Evolutionary conservation across 2,329 filamentous ascomycete genomes (phyloP), one percentile per base, ranked within the genome.

Genomic region (Exophiala lecanii-corni): DNA sequence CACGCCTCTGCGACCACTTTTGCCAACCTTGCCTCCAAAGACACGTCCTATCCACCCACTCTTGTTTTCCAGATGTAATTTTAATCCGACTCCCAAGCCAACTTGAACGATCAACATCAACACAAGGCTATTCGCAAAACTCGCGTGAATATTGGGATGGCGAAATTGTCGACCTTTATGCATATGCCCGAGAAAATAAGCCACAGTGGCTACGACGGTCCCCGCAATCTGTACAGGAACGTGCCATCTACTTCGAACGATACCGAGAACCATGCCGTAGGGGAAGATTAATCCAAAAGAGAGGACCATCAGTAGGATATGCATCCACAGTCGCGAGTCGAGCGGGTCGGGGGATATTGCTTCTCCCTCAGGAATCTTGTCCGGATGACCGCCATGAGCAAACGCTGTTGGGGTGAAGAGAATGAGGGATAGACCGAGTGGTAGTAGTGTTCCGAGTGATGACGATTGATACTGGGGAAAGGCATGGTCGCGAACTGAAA

Each of bases 271-370:
- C 91, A 98, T 97, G 57, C 92, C 92, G 12, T 87, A 75, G 9
- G 92, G 92, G 59, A 95, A 97, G 46, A 97, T 78, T 55, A 98
- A 74, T 49, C 92, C 92, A 72, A 94, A 97, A 45, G 89, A 81
- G 45, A 92, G 60, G 63, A 82, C 84, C 74, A 95, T 89, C 34
- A 94, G 66, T 47, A 95, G 75, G 59, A 98, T 97, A 67, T 98
- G 92, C 55, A 84, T 75, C 92, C 92, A 98, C 78, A 98, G 67
- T 58, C 81, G 87, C 31, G 82, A 76, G 64, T 97, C 92, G 56
- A 91, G 75, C 1, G 86, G 86, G 23, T 91, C 86, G 34, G 65
- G 59, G n/a, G 84, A 86, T 57, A 86, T 70, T 20, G 76, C 73
- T 54, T 81, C 67, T 56, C 85, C 86, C 53, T 86, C 81, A 12